A percentile compares a stretch with the other conserved stretches of the same genome.
Conservation (phyloP, 2,329 filamentous ascomycete species). For the Sarocladium strictum region DNA sequence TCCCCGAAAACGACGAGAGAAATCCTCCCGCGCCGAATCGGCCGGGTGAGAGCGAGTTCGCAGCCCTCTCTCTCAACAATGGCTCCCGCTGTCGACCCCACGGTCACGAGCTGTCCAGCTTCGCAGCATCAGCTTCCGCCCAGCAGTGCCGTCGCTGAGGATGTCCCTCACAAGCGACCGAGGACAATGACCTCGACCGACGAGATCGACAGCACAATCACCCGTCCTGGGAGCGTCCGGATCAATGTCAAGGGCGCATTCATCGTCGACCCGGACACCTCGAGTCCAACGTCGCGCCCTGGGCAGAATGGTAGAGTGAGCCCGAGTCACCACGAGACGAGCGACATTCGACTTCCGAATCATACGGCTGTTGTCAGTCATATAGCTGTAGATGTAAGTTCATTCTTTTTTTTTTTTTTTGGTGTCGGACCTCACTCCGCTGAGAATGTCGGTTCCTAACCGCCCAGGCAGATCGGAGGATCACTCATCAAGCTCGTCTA, state of each 20-base stretch:
- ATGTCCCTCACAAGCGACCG: conserved; percentile 13
- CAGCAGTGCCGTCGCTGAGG: neutral
- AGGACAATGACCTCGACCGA: conserved; percentile 41
- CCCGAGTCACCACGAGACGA: conserved; percentile 61
- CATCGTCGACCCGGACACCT: conserved; percentile 78
- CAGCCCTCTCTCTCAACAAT: neutral
- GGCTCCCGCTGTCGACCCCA: conserved; percentile 2
- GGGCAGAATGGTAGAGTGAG: conserved; percentile 37
- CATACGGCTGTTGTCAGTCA: conserved; percentile 94
- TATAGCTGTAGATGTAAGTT: conserved; percentile 84
- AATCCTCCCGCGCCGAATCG: neutral
- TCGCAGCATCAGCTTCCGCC: conserved; percentile 3
- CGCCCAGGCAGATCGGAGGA: conserved; percentile 71
- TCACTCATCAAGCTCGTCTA: conserved; percentile 96
- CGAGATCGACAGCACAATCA: conserved; percentile 56
- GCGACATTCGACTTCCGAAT: conserved; percentile 92
- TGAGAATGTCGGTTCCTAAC: neutral
- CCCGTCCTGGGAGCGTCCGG: conserved; percentile 65
- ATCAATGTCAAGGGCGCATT: conserved; percentile 97
- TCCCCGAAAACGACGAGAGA: no score
- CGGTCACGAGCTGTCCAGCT: neutral
- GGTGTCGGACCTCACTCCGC: conserved; percentile 12
- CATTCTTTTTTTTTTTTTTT: conserved; percentile 17
- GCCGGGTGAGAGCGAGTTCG: neutral
- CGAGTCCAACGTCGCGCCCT: conserved; percentile 36